A percentile compares a stretch with the other conserved stretches of the same genome.
Conservation (phyloP, 805 yeast species). For the Candida saitoana region DNA sequence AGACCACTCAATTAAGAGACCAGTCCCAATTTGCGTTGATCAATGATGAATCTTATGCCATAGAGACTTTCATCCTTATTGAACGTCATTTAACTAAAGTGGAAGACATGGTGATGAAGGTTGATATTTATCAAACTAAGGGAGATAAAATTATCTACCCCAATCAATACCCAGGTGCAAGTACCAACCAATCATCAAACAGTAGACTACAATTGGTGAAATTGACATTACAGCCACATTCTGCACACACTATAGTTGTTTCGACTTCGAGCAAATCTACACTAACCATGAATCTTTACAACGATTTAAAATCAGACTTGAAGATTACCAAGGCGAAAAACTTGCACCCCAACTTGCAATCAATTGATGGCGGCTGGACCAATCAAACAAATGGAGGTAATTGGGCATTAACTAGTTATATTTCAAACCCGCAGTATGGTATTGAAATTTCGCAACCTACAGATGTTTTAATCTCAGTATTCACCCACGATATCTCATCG, state of each 20-base stretch:
- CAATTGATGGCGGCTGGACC: constrained; percentile 44
- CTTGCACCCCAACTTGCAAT: constrained; percentile 15
- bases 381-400: constrained; percentile 49
- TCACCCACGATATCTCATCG: constrained; percentile 16
- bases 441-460: constrained; percentile 18
- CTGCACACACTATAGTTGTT: constrained; percentile 25
- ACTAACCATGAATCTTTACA: constrained; percentile 21
- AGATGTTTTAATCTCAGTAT: constrained; percentile 18
- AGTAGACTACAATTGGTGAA: constrained; percentile 35
- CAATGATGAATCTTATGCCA: constrained; percentile 23
- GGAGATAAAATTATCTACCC: constrained; percentile 29
- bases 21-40: constrained; percentile 43
- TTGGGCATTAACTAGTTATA: constrained; percentile 44
- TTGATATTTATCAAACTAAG: constrained; percentile 20
- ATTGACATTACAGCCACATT: constrained; percentile 20
- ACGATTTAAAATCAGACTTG: constrained; percentile 23
- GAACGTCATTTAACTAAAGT: constrained; percentile 40
- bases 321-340: constrained; percentile 27
- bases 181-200: constrained; percentile 27
- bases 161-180: constrained; percentile 18
- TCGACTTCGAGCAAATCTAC: constrained; percentile 20
- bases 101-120: constrained; percentile 8
- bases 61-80: constrained; percentile 44
- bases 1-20: constrained; percentile 15
- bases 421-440: constrained; percentile 53